Conservation (phyloP, 2,329 filamentous ascomycete genomes). For the Emmonsiellopsis sp. region DNA sequence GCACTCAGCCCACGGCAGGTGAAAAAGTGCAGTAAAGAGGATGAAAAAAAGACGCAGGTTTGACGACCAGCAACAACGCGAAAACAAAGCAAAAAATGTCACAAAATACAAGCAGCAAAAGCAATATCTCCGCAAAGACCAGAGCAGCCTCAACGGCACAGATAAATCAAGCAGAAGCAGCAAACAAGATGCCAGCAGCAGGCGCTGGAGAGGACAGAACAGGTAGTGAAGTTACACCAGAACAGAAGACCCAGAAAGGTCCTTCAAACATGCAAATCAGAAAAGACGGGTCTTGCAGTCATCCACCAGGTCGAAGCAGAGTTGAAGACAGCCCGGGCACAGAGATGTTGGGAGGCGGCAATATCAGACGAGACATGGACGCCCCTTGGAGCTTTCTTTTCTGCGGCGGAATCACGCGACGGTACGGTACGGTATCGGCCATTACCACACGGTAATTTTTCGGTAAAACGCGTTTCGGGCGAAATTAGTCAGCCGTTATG, state of each 20-base stretch:
- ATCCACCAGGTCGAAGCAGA: too few species aligned
- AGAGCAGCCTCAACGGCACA: background rate
- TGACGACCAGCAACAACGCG: background rate
- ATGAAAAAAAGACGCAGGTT: background rate
- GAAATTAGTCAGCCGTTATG: background rate
- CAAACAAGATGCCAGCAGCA: background rate
- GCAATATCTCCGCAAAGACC: background rate
- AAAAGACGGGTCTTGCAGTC: too few species aligned
- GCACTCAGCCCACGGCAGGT: background rate
- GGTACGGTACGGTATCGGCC: background rate
- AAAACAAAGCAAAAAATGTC: background rate
- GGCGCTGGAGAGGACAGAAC: background rate
- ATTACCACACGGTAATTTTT: background rate
- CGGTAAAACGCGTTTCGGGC: background rate
- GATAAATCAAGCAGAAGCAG: background rate
- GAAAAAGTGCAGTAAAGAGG: background rate
- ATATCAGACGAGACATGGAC: too few species aligned
- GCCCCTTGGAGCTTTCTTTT: background rate
- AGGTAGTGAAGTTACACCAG: too few species aligned
- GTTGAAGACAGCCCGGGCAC: too few species aligned
- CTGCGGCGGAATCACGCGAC: background rate
- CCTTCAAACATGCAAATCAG: too few species aligned
- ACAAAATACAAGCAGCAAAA: background rate
- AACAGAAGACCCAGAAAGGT: too few species aligned
- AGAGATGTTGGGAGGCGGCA: too few species aligned